Evolutionary conservation across 441 rosid species (phyloP).

Genomic region (Adansonia rubrostipa): DNA sequence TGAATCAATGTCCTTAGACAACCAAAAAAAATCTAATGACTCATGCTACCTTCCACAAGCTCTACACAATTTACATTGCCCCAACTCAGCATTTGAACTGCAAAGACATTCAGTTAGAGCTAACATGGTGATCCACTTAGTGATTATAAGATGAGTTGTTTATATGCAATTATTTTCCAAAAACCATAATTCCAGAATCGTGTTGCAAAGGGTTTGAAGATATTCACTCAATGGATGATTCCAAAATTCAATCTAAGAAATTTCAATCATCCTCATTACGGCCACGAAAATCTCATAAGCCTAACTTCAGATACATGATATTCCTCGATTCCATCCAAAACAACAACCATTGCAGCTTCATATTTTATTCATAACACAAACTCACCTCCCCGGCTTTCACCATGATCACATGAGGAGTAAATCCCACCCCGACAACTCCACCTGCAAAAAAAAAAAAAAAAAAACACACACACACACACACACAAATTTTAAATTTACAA

Average conservation of each 20-base stretch:
- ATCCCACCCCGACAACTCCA: constrained; percentile 86
- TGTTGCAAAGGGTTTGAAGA: background rate
- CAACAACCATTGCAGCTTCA: background rate
- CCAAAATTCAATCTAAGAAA: background rate
- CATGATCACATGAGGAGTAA: constrained; percentile 94
- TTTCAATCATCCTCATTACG: background rate
- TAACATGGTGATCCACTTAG: background rate
- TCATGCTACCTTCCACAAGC: background rate
- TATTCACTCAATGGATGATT: background rate
- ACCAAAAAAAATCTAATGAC: background rate
- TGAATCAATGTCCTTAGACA: background rate
- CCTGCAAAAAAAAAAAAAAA: constrained; percentile 36
- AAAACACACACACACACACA: background rate
- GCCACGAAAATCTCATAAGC: background rate
- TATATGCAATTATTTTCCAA: background rate
- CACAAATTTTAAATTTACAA: too few species aligned
- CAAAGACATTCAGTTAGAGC: background rate
- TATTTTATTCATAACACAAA: background rate
- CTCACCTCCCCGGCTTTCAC: constrained; percentile 82
- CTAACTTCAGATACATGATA: background rate
- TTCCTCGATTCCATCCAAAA: background rate
- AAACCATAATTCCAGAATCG: background rate
- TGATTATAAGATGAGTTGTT: background rate
- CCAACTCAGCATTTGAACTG: background rate
- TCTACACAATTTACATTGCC: background rate